Percentiles rank a stretch among this genome's conserved stretches.
Conservation (phyloP, 768 basidiomycete genomes). For the Boletus fagicola region DNA sequence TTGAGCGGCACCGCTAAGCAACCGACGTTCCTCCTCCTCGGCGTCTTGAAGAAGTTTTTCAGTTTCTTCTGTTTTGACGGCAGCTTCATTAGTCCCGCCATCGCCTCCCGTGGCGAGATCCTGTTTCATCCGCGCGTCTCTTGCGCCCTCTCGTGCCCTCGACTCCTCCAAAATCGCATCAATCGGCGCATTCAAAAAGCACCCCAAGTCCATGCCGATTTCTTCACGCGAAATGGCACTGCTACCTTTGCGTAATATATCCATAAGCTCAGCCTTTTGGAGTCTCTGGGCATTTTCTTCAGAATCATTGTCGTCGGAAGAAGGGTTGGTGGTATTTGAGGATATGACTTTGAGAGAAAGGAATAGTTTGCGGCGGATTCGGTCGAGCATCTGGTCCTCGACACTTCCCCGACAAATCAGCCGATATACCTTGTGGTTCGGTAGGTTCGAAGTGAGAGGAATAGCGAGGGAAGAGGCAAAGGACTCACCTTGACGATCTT, state of each 20-base stretch:
- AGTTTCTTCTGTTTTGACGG: slow-evolving; percentile 20
- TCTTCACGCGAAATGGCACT: slow-evolving; percentile 47
- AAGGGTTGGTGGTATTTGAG: slow-evolving; percentile 28
- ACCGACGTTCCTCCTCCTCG: slow-evolving; percentile 51
- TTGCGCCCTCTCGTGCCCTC: slow-evolving; percentile 38
- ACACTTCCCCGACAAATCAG: slow-evolving; percentile 68
- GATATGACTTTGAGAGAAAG: slow-evolving; percentile 64
- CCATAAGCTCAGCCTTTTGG: slow-evolving; percentile 47
- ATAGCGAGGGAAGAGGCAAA: no score
- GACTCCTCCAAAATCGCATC: slow-evolving; percentile 47
- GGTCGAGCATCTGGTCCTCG: slow-evolving; percentile 74
- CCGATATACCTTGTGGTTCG: slow-evolving; percentile 53
- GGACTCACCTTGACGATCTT: slow-evolving; percentile 59
- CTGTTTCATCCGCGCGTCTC: slow-evolving; percentile 46
- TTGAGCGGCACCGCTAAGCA: slow-evolving; percentile 56
- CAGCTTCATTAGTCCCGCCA: not conserved
- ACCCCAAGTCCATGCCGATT: slow-evolving; percentile 39
- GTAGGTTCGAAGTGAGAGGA: not conserved
- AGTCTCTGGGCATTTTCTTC: slow-evolving; percentile 33
- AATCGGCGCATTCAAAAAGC: slow-evolving; percentile 46
- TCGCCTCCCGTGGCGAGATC: slow-evolving; percentile 30
- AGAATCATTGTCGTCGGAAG: slow-evolving; percentile 14
- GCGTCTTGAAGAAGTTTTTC: slow-evolving; percentile 38
- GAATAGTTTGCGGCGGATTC: slow-evolving; percentile 69
- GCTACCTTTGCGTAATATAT: slow-evolving; percentile 57